Conservation (phyloP, 2,329 filamentous ascomycete species). For the Uncinocarpus reesii region DNA sequence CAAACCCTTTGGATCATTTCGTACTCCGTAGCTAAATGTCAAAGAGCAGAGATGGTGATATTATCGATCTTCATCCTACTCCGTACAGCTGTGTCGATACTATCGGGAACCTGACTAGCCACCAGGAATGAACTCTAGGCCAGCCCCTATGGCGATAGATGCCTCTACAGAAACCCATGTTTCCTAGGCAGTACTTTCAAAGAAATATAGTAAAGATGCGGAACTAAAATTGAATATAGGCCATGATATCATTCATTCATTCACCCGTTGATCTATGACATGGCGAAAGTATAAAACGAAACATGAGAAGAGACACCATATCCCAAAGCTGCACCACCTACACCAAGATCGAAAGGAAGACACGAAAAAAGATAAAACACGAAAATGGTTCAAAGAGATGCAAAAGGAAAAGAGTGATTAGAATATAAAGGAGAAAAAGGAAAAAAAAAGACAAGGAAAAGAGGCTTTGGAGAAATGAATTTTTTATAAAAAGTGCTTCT, state of each 20-base stretch:
- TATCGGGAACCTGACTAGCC: too few relatives aligned
- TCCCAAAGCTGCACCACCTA: slow-evolving; percentile 2
- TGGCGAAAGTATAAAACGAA: slow-evolving; percentile 5
- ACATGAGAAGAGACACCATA: neutral
- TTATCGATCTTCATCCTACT: too few relatives aligned
- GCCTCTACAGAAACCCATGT: too few relatives aligned
- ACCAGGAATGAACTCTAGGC: too few relatives aligned
- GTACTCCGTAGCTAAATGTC: too few relatives aligned
- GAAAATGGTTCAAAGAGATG: neutral
- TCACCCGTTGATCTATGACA: slow-evolving; percentile 12
- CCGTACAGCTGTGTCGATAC: too few relatives aligned
- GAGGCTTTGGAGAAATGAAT: neutral
- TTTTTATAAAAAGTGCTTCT: slow-evolving; percentile 3
- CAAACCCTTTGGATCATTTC: too few relatives aligned
- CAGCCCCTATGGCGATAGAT: too few relatives aligned
- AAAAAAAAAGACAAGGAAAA: neutral
- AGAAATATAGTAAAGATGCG: neutral
- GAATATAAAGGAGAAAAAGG: too few relatives aligned
- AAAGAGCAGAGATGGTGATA: too few relatives aligned
- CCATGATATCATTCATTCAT: slow-evolving; percentile 13
- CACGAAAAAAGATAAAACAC: neutral
- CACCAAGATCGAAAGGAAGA: neutral
- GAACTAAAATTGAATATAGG: neutral
- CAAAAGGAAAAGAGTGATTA: neutral
- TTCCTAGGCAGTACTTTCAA: too few relatives aligned